phyloP scores from a whole-genome alignment of 305 asterid genomes.

The Rubia tinctorum region DNA sequence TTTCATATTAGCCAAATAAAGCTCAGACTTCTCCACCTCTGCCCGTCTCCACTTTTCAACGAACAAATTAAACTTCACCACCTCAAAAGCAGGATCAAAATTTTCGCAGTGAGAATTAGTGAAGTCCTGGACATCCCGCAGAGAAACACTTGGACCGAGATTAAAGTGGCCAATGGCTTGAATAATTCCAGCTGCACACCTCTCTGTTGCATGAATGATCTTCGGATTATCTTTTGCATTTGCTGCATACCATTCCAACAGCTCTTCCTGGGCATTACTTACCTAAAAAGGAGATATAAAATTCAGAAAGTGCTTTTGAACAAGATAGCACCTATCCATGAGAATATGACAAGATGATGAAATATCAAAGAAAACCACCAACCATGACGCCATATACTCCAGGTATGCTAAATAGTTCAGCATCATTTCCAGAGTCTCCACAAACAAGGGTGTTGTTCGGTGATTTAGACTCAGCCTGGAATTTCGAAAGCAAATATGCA shows the following conservation, averaged over 20 bases:
- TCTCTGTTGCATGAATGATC: constrained; percentile 83
- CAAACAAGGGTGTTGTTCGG: constrained; percentile 91
- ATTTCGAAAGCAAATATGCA: constrained; percentile 81
- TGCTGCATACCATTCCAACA: constrained; percentile 88
- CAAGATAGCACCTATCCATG: constrained; percentile 8
- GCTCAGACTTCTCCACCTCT: constrained; percentile 69
- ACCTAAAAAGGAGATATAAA: constrained; percentile 45
- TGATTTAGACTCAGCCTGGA: constrained; percentile 55
- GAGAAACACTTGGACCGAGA: constrained; percentile 82
- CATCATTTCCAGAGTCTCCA: constrained; percentile 99
- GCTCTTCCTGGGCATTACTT: constrained; percentile 93
- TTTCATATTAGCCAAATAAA: constrained; percentile 55
- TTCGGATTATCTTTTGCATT: constrained; percentile 83
- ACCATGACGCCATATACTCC: constrained; percentile 97
- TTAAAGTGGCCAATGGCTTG: constrained; percentile 93
- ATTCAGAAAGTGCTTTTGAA: constrained; percentile 11
- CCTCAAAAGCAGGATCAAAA: constrained; percentile 78
- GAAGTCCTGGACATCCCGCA: constrained; percentile 63
- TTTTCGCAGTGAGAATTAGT: constrained; percentile 58
- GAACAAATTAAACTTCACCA: constrained; percentile 73
- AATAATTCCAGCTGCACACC: constrained; percentile 96
- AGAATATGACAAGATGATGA: constrained; percentile 16
- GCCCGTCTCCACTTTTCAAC: constrained; percentile 92
- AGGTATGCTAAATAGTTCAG: constrained; percentile 88
- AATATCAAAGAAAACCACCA: constrained; percentile 26